phyloP scores from a whole-genome alignment of 2,329 filamentous ascomycete species.

The Calcarisporium arbuscula region DNA sequence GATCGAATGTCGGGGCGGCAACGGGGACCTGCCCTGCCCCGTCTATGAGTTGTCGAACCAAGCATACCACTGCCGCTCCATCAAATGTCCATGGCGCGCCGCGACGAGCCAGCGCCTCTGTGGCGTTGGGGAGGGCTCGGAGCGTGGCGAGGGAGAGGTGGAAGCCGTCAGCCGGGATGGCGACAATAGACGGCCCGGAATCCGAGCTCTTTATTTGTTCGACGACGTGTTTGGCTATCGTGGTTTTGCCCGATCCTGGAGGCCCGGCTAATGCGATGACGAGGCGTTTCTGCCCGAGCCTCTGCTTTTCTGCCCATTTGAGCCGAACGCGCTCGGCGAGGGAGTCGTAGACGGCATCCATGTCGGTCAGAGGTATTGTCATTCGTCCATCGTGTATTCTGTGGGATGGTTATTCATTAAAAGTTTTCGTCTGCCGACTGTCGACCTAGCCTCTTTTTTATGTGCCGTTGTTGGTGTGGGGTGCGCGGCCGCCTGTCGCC shows the following conservation, averaged over 20 bases:
- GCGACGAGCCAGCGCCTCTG: slow-evolving; percentile 22
- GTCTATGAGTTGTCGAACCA: slow-evolving; percentile 14
- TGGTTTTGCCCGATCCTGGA: slow-evolving; percentile 16
- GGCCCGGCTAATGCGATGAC: slow-evolving; percentile 15
- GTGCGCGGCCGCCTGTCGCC: too few species aligned
- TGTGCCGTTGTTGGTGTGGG: too few species aligned
- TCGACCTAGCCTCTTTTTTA: too few species aligned
- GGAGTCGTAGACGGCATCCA: slow-evolving; percentile 19
- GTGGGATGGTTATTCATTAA: too few species aligned
- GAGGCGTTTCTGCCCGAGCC: slow-evolving; percentile 9
- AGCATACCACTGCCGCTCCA: slow-evolving; percentile 13
- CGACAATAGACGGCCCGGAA: slow-evolving; percentile 13
- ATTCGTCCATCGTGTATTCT: too few species aligned
- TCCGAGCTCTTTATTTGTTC: slow-evolving; percentile 8
- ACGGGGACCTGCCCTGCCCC: slow-evolving; percentile 12
- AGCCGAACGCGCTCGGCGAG: slow-evolving; percentile 14
- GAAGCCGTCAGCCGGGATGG: slow-evolving; percentile 22
- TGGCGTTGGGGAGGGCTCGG: slow-evolving; percentile 20
- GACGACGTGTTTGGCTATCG: slow-evolving; percentile 13
- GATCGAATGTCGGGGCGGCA: slow-evolving; percentile 66
- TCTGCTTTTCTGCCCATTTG: slow-evolving; percentile 15
- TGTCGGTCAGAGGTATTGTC: too few species aligned
- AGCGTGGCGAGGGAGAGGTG: slow-evolving; percentile 19
- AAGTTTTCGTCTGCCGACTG: too few species aligned
- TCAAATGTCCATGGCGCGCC: slow-evolving; percentile 28